phyloP scores from a whole-genome alignment of 139 green algal species.

The Eudorina sp. region DNA sequence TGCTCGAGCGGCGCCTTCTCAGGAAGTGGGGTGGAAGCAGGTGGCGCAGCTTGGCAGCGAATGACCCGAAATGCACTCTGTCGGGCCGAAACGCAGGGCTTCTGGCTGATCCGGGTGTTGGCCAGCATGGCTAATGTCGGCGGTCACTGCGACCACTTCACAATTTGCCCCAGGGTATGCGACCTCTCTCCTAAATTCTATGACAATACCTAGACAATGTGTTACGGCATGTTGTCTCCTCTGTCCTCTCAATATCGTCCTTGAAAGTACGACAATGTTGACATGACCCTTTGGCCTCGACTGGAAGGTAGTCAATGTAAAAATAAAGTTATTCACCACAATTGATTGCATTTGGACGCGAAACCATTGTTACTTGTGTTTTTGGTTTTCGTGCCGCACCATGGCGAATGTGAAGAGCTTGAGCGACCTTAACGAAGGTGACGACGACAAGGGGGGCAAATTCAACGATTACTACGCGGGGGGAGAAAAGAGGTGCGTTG shows the following conservation, averaged over 20 bases:
- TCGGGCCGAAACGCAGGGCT: background rate
- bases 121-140: slow-evolving; percentile 35
- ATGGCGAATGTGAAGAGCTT: slow-evolving; percentile 73
- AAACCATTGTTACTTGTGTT: too few species aligned
- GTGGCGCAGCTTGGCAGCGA: background rate
- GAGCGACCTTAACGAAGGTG: slow-evolving; percentile 64
- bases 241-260: too few species aligned
- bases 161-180: too few species aligned
- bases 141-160: background rate
- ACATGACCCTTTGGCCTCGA: too few species aligned
- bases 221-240: too few species aligned
- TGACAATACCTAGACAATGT: too few species aligned
- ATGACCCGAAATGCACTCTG: background rate
- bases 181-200: too few species aligned
- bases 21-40: background rate
- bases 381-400: too few species aligned
- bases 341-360: too few species aligned
- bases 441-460: slow-evolving; percentile 64
- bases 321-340: too few species aligned
- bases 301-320: too few species aligned
- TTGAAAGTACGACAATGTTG: too few species aligned
- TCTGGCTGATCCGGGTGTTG: background rate
- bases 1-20: background rate
- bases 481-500: slow-evolving; percentile 82
- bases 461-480: slow-evolving; percentile 89